Evolutionary conservation across 495 filamentous ascomycete genomes (phyloP), one percentile per base, ranked within the genome.

Genomic region (Parmelia sp.): DNA sequence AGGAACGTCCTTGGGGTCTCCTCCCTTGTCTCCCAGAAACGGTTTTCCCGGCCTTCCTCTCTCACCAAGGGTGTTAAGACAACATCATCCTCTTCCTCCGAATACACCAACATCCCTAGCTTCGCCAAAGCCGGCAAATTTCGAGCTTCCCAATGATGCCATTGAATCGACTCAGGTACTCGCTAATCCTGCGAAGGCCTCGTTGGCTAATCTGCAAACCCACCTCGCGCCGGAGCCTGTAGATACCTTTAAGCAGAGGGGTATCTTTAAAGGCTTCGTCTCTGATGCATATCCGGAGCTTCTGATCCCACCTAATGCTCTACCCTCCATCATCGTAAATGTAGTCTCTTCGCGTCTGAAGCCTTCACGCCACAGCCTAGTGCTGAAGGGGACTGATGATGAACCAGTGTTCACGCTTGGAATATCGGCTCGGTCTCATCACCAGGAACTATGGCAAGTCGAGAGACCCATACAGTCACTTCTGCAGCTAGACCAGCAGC

Each of bases 321-420:
- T 98, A 23, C 88, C 91, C 14, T 86, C 89, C 25, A 84, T 97
- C 67, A 84, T 89, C 68, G 86, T 96, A 33, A 88, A 80, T 69
- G 93, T 97, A 11, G 89, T 89, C 14, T 97, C 95, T 10, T 97
- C 93, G 60, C 84, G 94, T n/a, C 85, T 96, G 76, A 91, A 88
- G 69, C 95, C 94, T 27, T 96, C 92, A 2, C 80, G 93, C 62
- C 85, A 90, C 15, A 97, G 92, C 67, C 73, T 96, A 69, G 88
- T 83, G 21, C 77, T 86, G 4, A 86, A 77, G 67, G 74, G 80
- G 29, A 68, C 78, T 21, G 91, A 94, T 45, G 91, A 94, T 70
- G 95, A 97, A 70, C 91, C 92, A 3, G 95, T 97, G 0, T 96
- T 97, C 68, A 96, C 90, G 3, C 80, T 98, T 25, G 92, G 90